Percentiles rank a stretch among this genome's conserved stretches.
Evolutionary conservation across 1,284 basidiomycete genomes (phyloP).

Genomic region (Singerocomus inundabilis): DNA sequence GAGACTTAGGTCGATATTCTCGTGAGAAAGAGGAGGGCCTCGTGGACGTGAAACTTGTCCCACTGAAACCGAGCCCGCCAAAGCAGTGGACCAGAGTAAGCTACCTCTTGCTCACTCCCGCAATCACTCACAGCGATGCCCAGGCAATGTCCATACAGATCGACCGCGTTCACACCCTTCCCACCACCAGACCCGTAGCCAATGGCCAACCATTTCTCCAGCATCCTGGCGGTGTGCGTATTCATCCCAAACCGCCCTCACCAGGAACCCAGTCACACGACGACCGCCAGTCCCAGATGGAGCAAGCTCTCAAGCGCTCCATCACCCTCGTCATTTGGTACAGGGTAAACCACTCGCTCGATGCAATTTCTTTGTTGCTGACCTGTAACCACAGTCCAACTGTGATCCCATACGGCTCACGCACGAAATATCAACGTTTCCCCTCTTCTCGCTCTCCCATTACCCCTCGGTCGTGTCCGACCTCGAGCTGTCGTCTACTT

Average conservation of each 20-base stretch:
- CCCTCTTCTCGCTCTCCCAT: conserved; percentile 57
- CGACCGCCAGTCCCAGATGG: conserved; percentile 30
- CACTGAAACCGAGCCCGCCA: conserved; percentile 15
- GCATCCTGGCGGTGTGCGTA: neutral
- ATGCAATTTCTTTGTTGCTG: neutral
- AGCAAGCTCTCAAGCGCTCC: conserved; percentile 38
- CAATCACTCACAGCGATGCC: conserved; percentile 9
- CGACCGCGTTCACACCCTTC: conserved; percentile 27
- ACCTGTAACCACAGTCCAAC: conserved; percentile 41
- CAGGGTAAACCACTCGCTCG: conserved; percentile 40
- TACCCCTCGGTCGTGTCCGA: conserved; percentile 51
- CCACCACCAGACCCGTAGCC: conserved; percentile 16
- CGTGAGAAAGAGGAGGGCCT: conserved; percentile 24
- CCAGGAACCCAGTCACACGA: conserved; percentile 17
- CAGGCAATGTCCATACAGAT: conserved; percentile 28
- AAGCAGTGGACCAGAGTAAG: conserved; percentile 17
- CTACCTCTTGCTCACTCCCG: neutral
- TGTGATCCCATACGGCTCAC: conserved; percentile 60
- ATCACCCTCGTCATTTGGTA: conserved; percentile 69
- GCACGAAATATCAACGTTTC: conserved; percentile 59
- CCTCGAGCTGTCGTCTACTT: conserved; percentile 46
- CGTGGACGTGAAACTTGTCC: conserved; percentile 26
- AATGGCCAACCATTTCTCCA: conserved; percentile 10
- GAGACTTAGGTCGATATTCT: neutral
- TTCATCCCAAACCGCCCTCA: conserved; percentile 13